Conservation (phyloP, 495 filamentous ascomycete species). For the Talaromyces stipitatus region DNA sequence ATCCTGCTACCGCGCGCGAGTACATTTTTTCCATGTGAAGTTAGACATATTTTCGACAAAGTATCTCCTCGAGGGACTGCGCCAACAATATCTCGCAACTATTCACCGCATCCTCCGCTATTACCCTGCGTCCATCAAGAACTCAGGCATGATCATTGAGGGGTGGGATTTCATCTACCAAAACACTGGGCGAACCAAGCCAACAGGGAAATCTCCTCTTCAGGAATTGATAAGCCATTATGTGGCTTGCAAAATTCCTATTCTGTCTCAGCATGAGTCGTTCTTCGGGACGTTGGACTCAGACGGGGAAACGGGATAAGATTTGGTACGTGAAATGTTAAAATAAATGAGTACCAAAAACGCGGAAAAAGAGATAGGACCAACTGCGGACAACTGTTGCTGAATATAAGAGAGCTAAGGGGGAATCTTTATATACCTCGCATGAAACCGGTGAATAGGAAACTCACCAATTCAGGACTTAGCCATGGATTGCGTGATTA, state of each 20-base stretch:
- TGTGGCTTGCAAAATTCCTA: not conserved
- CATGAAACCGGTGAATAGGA: no score
- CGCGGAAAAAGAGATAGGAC: no score
- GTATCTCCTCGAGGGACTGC: not conserved
- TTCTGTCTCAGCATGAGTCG: not conserved
- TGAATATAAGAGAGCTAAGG: no score
- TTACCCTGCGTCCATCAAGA: not conserved
- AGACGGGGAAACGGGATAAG: not conserved
- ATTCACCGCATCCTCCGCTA: not conserved
- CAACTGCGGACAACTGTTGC: no score
- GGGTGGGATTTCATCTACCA: not conserved
- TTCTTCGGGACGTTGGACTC: not conserved
- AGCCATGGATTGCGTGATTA: no score
- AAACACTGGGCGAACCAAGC: not conserved
- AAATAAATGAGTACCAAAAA: no score
- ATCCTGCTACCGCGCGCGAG: no score
- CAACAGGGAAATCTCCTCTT: not conserved
- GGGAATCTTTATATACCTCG: no score
- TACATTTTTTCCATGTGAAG: not conserved
- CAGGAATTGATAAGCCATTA: not conserved
- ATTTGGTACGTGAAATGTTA: no score
- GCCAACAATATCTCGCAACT: not conserved
- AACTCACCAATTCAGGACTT: no score
- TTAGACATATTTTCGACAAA: not conserved
- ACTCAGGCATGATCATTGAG: not conserved